phyloP scores from a whole-genome alignment of 2,329 filamentous ascomycete species.

The Arthrobotrys pseudoclavata region DNA sequence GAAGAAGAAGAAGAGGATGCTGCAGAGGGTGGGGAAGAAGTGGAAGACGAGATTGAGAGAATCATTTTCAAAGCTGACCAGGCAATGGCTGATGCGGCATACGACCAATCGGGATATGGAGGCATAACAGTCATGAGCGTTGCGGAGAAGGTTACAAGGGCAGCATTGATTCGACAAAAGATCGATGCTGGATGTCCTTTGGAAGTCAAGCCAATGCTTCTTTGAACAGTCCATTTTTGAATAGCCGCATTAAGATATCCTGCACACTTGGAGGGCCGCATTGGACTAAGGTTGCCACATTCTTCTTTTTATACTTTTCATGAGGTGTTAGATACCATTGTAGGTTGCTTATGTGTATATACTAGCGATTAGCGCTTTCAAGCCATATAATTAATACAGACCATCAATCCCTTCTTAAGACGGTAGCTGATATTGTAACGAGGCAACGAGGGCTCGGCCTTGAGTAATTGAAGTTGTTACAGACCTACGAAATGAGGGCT shows the following conservation, averaged over 20 bases:
- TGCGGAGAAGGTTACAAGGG: slow-evolving; percentile 88
- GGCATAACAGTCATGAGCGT: slow-evolving; percentile 71
- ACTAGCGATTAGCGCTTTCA: slow-evolving; percentile 25
- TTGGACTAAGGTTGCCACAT: not conserved
- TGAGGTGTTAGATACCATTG: slow-evolving; percentile 21
- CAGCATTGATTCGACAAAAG: slow-evolving; percentile 80
- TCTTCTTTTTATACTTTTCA: slow-evolving; percentile 11
- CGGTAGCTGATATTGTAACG: not conserved
- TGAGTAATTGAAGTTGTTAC: no score
- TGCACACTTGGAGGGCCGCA: not conserved
- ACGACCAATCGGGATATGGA: slow-evolving; percentile 49
- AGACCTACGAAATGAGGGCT: no score
- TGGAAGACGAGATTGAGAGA: slow-evolving; percentile 62
- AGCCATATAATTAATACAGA: not conserved
- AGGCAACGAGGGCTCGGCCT: no score
- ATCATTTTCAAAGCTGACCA: slow-evolving; percentile 54
- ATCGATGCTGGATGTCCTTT: slow-evolving; percentile 76
- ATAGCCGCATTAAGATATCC: not conserved
- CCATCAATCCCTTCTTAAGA: not conserved
- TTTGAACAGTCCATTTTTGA: slow-evolving; percentile 22
- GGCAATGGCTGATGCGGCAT: slow-evolving; percentile 56
- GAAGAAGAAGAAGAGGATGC: slow-evolving; percentile 50
- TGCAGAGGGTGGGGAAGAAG: slow-evolving; percentile 68
- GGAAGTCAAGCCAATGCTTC: slow-evolving; percentile 62
- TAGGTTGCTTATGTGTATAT: slow-evolving; percentile 20